Evolutionary conservation across 2,329 filamentous ascomycete species (phyloP), one percentile per base, ranked within the genome.

Genomic region (Didymosphaeria variabile): DNA sequence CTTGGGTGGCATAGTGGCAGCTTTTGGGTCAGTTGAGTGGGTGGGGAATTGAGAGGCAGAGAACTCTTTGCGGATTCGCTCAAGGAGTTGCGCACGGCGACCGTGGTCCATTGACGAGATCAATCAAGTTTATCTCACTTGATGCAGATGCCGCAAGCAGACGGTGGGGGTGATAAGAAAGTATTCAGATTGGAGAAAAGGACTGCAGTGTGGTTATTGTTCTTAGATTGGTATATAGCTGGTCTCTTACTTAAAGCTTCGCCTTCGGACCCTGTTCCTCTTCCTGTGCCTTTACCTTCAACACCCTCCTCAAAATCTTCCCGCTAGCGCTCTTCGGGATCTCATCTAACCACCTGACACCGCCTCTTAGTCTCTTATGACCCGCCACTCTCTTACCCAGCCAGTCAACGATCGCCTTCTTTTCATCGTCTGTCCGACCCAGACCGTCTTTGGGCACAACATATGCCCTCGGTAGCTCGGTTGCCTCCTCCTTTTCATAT

Each of bases 251-350:
- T 52, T 79, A 83, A 60, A 83, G 61, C 69, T 81, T 83, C 36
- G 80, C 79, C 72, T 80, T 82, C 3, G 60, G 57, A 8, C 54
- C 71, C 32, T 77, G 73, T 54, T 76, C 71, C 64, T 83, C 81
- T 57, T 80, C 78, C 55, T 75, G 66, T 17, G 79, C 79, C 69
- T 77, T 77, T 5, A 70, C 72, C 74, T 82, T 83, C 64, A 84
- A 65, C 49, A 83, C 66, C 42, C 81, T 68, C 60, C 82, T 72
- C 62, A 84, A 57, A 42, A 84, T 84, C 77, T 84, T 84, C 1
- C 82, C 82, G 55, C 76, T 79, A 1, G 79, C 73, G 34, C 77
- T 80, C 75, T 84, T 84, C 0, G 82, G 82, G 9, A 84, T 81
- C 67, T 82, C 80, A 34, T 83, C 80, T 2, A 81, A 74, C 50